Base-by-base conservation (phyloP, 441 rosid species). In the Mallotus repandus region DNA sequence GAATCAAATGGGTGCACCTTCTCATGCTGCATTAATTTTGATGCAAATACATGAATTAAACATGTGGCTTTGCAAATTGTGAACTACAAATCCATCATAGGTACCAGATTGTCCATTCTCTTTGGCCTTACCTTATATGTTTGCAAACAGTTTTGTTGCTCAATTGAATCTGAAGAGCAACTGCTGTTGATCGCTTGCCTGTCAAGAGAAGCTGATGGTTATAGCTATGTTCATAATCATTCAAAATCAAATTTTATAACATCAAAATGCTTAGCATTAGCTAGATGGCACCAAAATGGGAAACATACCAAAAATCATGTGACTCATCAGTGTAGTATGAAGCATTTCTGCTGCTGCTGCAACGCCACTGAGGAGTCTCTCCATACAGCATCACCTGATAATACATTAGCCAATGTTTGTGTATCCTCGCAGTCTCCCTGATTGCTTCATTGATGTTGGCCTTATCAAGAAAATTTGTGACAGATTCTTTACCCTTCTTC, bases 381-480 rank as follows among this genome's bases (percentile, higher is more conserved):
- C 90, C 88, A 60, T 79, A 77, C 0, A 85, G 78, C 90, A 91
- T 85, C 69, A 95, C 90, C 73, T 83, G 93, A 74, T 82, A 85
- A 78, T 93, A 91, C 83, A 91, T 89, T 74, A 89, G 72, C 90
- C 89, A 88, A 69, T 91, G 88, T 46, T 90, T 92, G 77, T 84
- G 87, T 79, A 77, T 86, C 64, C 82, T 84, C 6, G 95, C 89
- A 65, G 79, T 73, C 76, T 82, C 84, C 76, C 84, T 85, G 52
- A 86, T 80, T 50, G 74, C 82, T 70, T 85, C 89, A 38, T 68
- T 71, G 21, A 67, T 68, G 58, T 41, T 73, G 0, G 63, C 77
- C 69, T 64, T 52, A 4, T 64, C 71, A 15, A 57, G 66, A 45
- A 53, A 72, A 9, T 77, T 68, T 1, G 29, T 16, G 48, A 45